Base-by-base conservation (phyloP, 2,329 filamentous ascomycete genomes). In the Juglanconis oblonga region DNA sequence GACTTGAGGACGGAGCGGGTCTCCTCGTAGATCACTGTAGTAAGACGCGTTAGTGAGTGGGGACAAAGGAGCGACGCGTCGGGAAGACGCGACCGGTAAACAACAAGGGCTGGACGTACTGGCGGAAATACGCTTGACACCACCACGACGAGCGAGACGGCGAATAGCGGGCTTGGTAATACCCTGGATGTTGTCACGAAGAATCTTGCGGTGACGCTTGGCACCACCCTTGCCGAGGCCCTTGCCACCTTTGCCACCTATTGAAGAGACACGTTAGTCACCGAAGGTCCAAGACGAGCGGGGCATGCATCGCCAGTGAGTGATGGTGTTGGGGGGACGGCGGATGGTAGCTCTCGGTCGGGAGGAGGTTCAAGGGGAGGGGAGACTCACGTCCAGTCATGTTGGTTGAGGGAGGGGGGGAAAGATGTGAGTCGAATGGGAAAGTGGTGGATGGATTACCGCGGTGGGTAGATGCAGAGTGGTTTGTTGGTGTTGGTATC, bases 61-160 rank as follows among this genome's bases (percentile, higher is more conserved):
- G n/a, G n/a, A n/a, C n/a, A n/a, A n/a, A n/a, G n/a, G n/a, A n/a
- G n/a, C n/a, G 35, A 38, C 35, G 35, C 35, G 35, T 11, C 35
- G 35, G 35, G 35, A 38, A 38, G 35, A 38, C 35, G 35, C 35
- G 35, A 6, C 35, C 6, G 35, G 35, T 38, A 11, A 38, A 38
- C 35, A 38, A 38, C 35, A 38, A 38, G 35, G 35, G 35, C 35
- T 6, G 88, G 80, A 82, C 84, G 77, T 86, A 91, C 88, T 96
- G 77, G 93, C 93, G 73, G 92, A 97, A 74, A 97, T 97, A 96
- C 93, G 93, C 91, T 97, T 97, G 86, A 97, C 93, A 93, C 93
- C 93, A 80, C 93, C 93, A 95, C 93, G 92, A 82, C 93, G 93
- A 68, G 93, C 93, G 77, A 97, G 92, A 96, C 93, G 93, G 74